Conservation (phyloP, 345 rosid species). For the Mangifera indica region DNA sequence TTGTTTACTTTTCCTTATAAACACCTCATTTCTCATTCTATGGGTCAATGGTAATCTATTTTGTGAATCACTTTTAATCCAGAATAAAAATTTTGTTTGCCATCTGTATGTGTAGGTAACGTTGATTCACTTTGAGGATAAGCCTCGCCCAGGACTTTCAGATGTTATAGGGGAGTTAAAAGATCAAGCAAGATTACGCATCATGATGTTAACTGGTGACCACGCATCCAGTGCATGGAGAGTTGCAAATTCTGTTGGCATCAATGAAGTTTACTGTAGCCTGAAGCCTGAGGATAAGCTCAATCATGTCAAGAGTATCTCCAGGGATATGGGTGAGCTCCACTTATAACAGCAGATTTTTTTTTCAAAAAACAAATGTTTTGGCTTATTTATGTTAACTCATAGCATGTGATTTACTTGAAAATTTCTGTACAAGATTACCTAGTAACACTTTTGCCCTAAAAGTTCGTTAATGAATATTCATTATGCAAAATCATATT, state of each 20-base stretch:
- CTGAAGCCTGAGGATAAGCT: conserved; percentile 95
- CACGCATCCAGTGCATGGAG: conserved; percentile 92
- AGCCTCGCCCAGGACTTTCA: conserved; percentile 79
- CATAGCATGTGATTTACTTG: not conserved
- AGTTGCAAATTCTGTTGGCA: conserved; percentile 88
- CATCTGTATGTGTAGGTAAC: conserved; percentile 53
- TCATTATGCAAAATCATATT: not conserved
- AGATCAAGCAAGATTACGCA: conserved; percentile 57
- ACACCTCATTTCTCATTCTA: not conserved
- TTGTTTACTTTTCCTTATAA: not conserved
- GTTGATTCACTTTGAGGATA: conserved; percentile 94
- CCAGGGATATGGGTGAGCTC: conserved; percentile 72
- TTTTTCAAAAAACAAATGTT: not conserved
- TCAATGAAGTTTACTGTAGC: conserved; percentile 72
- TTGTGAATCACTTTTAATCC: not conserved
- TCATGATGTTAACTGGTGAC: conserved; percentile 96
- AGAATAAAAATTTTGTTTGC: not conserved
- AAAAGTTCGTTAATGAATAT: not conserved
- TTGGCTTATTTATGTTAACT: not conserved
- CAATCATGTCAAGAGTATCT: conserved; percentile 65
- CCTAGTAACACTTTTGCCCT: not conserved
- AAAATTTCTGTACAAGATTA: not conserved
- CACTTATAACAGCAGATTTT: conserved; percentile 4
- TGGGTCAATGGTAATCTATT: not conserved
- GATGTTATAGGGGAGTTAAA: conserved; percentile 67